Percentiles rank a stretch among this genome's conserved stretches.
These are phyloP conservation scores for Fremontodendron californicum DNA, from an alignment of 345 rosid genomes.

Conservation along the genomic window DNA sequence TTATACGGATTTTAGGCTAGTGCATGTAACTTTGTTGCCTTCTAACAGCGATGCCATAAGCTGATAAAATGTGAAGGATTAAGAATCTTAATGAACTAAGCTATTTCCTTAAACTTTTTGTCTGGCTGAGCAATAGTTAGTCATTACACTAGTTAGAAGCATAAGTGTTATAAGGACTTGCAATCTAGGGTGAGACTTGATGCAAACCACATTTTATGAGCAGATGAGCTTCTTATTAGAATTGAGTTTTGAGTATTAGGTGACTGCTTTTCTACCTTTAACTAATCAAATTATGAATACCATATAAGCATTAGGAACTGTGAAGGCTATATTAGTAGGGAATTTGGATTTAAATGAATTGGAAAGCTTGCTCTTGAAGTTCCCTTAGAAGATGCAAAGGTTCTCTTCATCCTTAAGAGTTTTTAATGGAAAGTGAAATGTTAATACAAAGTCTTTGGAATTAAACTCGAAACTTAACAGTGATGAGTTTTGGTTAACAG, in stretches of 20 bases:
- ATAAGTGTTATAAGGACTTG: not conserved
- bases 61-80: not conserved
- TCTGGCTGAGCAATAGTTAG: not conserved
- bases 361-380: not conserved
- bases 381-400: not conserved
- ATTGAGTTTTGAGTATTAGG: not conserved
- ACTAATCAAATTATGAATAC: not conserved
- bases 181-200: not conserved
- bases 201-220: not conserved
- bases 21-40: not conserved
- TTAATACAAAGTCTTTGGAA: not conserved
- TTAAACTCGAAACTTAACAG: not conserved
- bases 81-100: not conserved
- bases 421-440: not conserved
- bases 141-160: not conserved
- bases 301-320: not conserved
- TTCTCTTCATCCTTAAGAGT: not conserved
- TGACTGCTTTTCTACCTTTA: conserved; percentile 1
- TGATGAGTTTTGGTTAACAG: not conserved
- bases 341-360: not conserved
- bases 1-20: not conserved
- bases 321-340: not conserved
- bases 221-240: conserved; percentile 1
- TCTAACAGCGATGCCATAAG: not conserved
- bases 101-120: not conserved